Percentiles rank a stretch among this genome's conserved stretches.
These are phyloP conservation scores for Phytophthora quininea DNA, from an alignment of 352 stramenopile genomes.

Conservation along the genomic window DNA sequence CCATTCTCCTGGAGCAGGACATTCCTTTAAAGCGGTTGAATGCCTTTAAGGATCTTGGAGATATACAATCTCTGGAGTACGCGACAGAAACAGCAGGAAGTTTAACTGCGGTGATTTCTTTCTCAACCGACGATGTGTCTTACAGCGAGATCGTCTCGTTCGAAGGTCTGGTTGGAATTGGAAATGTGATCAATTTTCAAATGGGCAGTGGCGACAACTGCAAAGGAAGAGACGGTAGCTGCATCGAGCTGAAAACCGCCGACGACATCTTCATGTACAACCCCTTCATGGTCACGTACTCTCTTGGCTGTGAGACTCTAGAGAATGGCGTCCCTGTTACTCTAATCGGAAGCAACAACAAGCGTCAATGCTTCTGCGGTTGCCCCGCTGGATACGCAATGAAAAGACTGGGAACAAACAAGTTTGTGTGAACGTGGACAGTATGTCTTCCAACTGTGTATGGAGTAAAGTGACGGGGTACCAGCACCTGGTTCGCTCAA, in stretches of 20 bases:
- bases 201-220: slow-evolving; percentile 19
- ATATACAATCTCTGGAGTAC: slow-evolving; percentile 28
- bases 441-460: slow-evolving; percentile 35
- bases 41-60: slow-evolving; percentile 33
- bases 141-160: slow-evolving; percentile 42
- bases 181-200: slow-evolving; percentile 50
- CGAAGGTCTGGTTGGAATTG: slow-evolving; percentile 27
- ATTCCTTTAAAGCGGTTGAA: slow-evolving; percentile 32
- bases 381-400: slow-evolving; percentile 54
- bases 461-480: slow-evolving; percentile 49
- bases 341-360: slow-evolving; percentile 37
- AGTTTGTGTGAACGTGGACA: slow-evolving; percentile 30
- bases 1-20: slow-evolving; percentile 10
- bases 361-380: slow-evolving; percentile 60
- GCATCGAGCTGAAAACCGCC: slow-evolving; percentile 37
- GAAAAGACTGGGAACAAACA: slow-evolving; percentile 19
- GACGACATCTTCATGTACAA: slow-evolving; percentile 74
- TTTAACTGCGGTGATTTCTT: slow-evolving; percentile 41
- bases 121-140: slow-evolving; percentile 42
- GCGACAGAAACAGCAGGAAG: slow-evolving; percentile 3
- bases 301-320: slow-evolving; percentile 43
- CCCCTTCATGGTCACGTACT: slow-evolving; percentile 49
- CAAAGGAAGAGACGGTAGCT: slow-evolving; percentile 31
- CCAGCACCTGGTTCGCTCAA: slow-evolving; percentile 27
- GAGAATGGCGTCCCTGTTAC: slow-evolving; percentile 51